Evolutionary conservation across 768 basidiomycete species (phyloP), one percentile per base, ranked within the genome.

Genomic region (Calocybe indica): DNA sequence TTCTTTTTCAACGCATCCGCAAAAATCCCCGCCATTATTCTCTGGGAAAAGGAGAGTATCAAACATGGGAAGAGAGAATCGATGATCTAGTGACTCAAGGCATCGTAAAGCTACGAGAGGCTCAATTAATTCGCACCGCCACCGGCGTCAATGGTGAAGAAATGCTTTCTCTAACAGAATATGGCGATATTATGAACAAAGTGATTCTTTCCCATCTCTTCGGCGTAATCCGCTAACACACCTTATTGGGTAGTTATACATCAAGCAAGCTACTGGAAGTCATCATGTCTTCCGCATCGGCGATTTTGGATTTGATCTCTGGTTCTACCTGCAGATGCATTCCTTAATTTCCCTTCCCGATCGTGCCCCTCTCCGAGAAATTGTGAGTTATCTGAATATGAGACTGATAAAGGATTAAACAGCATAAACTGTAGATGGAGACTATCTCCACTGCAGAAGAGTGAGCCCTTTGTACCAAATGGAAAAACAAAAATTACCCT

Each of bases 101-200:
- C 48, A 69, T 92, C 22, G 55, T 63, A 37, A 73, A 70, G 46
- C 63, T 99, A 37, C 77, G 80, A 43, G 64, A 81, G 44, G 77
- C 80, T 1, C 68, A 83, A 43, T 63, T 91, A 39, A 71, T 92
- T 6, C 65, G 72, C n/a, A 68, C 75, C 9, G 63, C 66, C 2
- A 55, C 58, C 7, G 67, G 74, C 2, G 69, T 66, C 2, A 55
- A 59, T 35, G 62, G 59, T 4, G 49, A 45, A 36, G 72, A 69
- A 9, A 57, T 67, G 40, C 65, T 91, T 14, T 60, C 58, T 13
- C 80, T 81, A 5, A 91, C 89, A 1, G 82, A 88, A 46, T 88
- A 77, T 53, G 89, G 90, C 1, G 85, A 92, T 49, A 82, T 89
- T 46, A 92, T 91, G 88, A 88, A 83, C 78, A 90, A 85, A 72